phyloP scores from a whole-genome alignment of 2,329 filamentous ascomycete species.

The Aureobasidium subglaciale region DNA sequence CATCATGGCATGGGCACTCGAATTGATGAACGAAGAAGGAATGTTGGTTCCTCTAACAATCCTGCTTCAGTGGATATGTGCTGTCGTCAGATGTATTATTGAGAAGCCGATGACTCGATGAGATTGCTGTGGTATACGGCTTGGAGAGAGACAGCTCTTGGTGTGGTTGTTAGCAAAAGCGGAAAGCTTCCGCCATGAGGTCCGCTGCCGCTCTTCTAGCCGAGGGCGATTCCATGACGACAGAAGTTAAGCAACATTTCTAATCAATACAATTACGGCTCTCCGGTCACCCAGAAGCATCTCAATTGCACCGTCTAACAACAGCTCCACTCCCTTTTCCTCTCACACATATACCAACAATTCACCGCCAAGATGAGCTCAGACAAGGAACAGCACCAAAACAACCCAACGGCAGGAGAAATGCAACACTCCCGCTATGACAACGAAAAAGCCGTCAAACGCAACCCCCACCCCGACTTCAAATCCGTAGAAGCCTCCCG shows the following conservation, averaged over 20 bases:
- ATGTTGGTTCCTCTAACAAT: background rate
- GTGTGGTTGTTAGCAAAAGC: background rate
- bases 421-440: conserved; percentile 9
- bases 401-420: conserved; percentile 8
- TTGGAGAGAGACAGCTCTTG: too few species aligned
- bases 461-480: conserved; percentile 69
- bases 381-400: conserved; percentile 7
- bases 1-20: background rate
- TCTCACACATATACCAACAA: background rate
- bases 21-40: background rate
- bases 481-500: conserved; percentile 62
- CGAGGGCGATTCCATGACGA: background rate
- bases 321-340: background rate
- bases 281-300: background rate
- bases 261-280: background rate
- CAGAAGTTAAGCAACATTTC: background rate
- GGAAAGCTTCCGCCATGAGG: background rate
- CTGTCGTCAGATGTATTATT: too few species aligned
- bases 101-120: too few species aligned
- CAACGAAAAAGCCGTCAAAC: conserved; percentile 41
- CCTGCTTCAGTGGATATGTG: too few species aligned
- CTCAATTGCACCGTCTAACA: background rate
- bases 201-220: background rate
- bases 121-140: too few species aligned
- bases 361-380: conserved; percentile 1